These are phyloP conservation scores for Penicillium nordicum DNA, from an alignment of 2,329 filamentous ascomycete species.

Conservation along the genomic window DNA sequence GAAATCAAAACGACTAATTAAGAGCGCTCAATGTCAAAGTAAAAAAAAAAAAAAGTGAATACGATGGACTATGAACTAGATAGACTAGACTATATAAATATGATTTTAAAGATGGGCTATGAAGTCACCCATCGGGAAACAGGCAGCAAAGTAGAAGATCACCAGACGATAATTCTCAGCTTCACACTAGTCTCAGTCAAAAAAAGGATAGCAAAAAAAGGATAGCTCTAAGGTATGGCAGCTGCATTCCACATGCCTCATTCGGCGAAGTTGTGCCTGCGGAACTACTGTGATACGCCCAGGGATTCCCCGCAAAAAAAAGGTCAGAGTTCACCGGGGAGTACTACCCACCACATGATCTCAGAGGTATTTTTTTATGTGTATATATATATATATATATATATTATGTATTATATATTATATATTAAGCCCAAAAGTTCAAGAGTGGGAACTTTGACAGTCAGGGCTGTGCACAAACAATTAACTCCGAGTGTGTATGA, in stretches of 20 bases:
- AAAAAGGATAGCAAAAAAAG: conserved; percentile 7
- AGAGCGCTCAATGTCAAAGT: background rate
- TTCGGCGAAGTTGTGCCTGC: conserved; percentile 11
- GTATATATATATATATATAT: background rate
- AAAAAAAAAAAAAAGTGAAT: background rate
- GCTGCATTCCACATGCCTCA: conserved; percentile 23
- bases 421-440: background rate
- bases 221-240: conserved; percentile 11
- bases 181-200: conserved; percentile 9
- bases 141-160: conserved; percentile 20
- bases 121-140: conserved; percentile 12
- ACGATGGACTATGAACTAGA: background rate
- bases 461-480: conserved; percentile 11
- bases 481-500: conserved; percentile 6
- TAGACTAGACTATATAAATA: conserved; percentile 17
- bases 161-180: conserved; percentile 16
- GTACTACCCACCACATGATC: conserved; percentile 22
- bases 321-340: conserved; percentile 13
- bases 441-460: background rate
- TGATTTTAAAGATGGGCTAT: conserved; percentile 4
- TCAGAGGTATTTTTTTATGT: background rate
- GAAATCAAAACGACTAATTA: conserved; percentile 1
- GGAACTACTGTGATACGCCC: conserved; percentile 25
- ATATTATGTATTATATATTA: background rate
- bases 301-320: conserved; percentile 28